Evolutionary conservation across 2,329 filamentous ascomycete species (phyloP).

Genomic region (Xylariales sp.): DNA sequence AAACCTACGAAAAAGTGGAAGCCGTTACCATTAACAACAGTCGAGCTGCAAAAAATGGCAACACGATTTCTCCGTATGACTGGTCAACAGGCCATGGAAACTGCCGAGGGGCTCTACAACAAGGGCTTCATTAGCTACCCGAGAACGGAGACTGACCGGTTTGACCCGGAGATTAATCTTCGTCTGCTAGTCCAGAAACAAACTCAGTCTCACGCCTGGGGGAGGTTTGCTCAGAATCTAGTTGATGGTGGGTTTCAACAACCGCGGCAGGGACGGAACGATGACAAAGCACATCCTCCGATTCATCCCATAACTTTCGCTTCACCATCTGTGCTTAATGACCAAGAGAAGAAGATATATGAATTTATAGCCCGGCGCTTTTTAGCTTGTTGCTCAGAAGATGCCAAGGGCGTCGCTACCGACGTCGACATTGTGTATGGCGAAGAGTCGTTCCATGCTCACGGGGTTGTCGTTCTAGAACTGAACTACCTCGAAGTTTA

Average conservation of each 20-base stretch:
- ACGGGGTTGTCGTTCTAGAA: conserved; percentile 85
- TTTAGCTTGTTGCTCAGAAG: conserved; percentile 93
- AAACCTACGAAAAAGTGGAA: conserved; percentile 96
- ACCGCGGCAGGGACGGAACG: conserved; percentile 85
- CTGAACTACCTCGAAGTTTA: conserved; percentile 96
- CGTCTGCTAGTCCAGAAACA: conserved; percentile 85
- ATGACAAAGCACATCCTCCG: conserved; percentile 96
- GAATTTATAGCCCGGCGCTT: conserved; percentile 94
- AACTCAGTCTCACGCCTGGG: conserved; percentile 80
- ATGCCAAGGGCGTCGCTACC: conserved; percentile 87
- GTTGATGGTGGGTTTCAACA: conserved; percentile 81
- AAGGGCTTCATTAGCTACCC: conserved; percentile 98
- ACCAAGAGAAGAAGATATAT: conserved; percentile 82
- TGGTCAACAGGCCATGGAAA: conserved; percentile 88
- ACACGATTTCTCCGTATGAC: conserved; percentile 90
- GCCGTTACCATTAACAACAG: conserved; percentile 91
- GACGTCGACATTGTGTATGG: conserved; percentile 89
- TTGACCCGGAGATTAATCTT: conserved; percentile 90
- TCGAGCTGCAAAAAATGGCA: conserved; percentile 96
- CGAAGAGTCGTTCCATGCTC: conserved; percentile 82
- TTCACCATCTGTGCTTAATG: conserved; percentile 69
- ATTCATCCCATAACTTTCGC: conserved; percentile 96
- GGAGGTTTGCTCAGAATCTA: conserved; percentile 79
- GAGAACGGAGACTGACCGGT: conserved; percentile 95
- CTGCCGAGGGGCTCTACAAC: conserved; percentile 89